Conservation (phyloP, 192 early-diverging fungal species). For the Mortierella antarctica region DNA sequence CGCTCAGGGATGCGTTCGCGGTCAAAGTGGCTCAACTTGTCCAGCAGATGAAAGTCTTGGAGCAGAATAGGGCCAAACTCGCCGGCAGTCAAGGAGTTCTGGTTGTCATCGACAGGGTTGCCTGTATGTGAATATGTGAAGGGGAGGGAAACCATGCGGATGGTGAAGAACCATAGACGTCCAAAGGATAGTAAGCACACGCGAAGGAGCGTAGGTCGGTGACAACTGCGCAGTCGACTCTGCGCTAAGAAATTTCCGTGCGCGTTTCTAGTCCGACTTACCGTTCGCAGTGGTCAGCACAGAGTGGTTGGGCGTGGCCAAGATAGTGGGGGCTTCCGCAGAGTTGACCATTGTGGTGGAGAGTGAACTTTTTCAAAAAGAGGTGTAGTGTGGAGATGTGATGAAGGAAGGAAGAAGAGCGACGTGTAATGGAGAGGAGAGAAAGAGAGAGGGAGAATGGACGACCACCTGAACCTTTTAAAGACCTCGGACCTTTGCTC, state of each 20-base stretch:
- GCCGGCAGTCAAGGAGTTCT: conserved; percentile 79
- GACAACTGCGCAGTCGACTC: not conserved
- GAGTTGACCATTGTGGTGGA: too few species aligned
- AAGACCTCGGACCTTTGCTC: too few species aligned
- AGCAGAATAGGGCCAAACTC: conserved; percentile 72
- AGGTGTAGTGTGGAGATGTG: too few species aligned
- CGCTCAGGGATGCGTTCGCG: conserved; percentile 83
- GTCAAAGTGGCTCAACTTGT: conserved; percentile 84
- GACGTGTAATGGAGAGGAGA: too few species aligned
- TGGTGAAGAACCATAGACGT: not conserved
- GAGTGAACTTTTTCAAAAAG: too few species aligned
- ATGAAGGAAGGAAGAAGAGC: too few species aligned
- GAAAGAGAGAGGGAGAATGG: too few species aligned
- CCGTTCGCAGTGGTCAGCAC: conserved; percentile 53
- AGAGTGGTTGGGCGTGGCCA: conserved; percentile 38
- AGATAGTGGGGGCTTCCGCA: conserved; percentile 30
- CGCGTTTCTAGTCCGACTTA: conserved; percentile 6
- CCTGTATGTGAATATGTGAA: conserved; percentile 37
- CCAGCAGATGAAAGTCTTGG: conserved; percentile 81
- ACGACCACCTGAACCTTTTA: too few species aligned
- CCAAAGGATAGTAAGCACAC: not conserved
- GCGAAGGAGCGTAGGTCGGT: too few species aligned
- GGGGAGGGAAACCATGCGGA: not conserved
- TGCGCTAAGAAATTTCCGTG: not conserved
- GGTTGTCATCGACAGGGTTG: conserved; percentile 82